Conservation (phyloP, 495 filamentous ascomycete species). For the Podospora anserina region DNA sequence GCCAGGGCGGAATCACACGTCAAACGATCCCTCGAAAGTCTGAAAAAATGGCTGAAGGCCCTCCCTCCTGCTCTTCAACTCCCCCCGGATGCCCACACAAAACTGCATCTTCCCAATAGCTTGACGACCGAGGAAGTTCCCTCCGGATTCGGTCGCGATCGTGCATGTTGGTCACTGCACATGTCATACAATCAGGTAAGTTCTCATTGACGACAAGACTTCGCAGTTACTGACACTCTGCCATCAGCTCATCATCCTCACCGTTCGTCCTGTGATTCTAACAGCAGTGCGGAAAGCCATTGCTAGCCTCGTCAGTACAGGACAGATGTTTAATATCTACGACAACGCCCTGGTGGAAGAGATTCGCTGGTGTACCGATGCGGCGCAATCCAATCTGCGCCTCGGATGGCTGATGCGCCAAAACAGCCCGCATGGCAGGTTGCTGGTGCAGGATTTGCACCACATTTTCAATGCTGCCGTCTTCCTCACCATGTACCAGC, state of each 20-base stretch:
- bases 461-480: conserved; percentile 46
- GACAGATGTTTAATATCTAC: conserved; percentile 19
- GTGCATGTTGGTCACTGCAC: conserved; percentile 35
- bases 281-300: conserved; percentile 38
- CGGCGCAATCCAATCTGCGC: conserved; percentile 34
- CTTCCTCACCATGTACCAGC: conserved; percentile 39
- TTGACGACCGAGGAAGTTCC: too few relatives aligned
- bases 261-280: conserved; percentile 41
- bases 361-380: conserved; percentile 33
- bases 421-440: conserved; percentile 24
- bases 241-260: conserved; percentile 38
- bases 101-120: not conserved
- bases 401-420: conserved; percentile 31
- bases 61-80: not conserved
- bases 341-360: conserved; percentile 19
- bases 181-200: conserved; percentile 44
- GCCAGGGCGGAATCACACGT: conserved; percentile 18
- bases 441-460: conserved; percentile 40
- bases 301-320: conserved; percentile 22
- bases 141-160: conserved; percentile 24
- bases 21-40: not conserved
- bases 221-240: not conserved
- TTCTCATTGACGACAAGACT: not conserved
- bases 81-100: not conserved
- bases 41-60: not conserved